Evolutionary conservation across 306 rosid species (phyloP).

Genomic region (Macrotyloma uniflorum): DNA sequence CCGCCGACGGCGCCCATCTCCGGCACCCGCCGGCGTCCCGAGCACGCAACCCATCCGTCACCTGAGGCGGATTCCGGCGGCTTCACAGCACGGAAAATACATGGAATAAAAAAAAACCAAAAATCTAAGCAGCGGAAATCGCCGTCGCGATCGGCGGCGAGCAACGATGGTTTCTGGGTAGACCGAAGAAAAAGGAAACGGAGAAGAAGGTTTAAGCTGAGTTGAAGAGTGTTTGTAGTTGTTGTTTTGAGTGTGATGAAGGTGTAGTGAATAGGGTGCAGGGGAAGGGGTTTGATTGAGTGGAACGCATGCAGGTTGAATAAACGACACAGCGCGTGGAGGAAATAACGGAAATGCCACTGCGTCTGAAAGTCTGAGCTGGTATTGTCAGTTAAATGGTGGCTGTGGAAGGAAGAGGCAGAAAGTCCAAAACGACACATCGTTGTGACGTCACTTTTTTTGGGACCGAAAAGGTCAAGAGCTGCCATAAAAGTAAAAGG

Average conservation of each 20-base stretch:
- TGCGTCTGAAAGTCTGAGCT: slow-evolving; percentile 44
- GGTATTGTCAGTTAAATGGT: slow-evolving; percentile 50
- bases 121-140: background rate
- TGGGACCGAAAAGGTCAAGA: slow-evolving; percentile 29
- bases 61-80: slow-evolving; percentile 37
- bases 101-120: slow-evolving; percentile 37
- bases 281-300: slow-evolving; percentile 13
- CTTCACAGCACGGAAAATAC: slow-evolving; percentile 35
- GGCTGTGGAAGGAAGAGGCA: slow-evolving; percentile 41
- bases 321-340: slow-evolving; percentile 30
- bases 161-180: slow-evolving; percentile 22
- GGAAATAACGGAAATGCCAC: slow-evolving; percentile 61
- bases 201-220: slow-evolving; percentile 3
- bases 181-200: background rate
- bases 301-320: slow-evolving; percentile 23
- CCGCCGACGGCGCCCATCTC: slow-evolving; percentile 45
- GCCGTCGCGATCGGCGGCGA: slow-evolving; percentile 18
- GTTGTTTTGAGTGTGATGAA: background rate
- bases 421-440: slow-evolving; percentile 41
- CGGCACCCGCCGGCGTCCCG: slow-evolving; percentile 47
- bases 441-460: slow-evolving; percentile 35
- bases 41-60: slow-evolving; percentile 92
- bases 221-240: too few relatives aligned
- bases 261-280: slow-evolving; percentile 1
- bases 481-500: slow-evolving; percentile 22